Conservation (phyloP, 305 asterid species). For the Solanum hybrid region DNA sequence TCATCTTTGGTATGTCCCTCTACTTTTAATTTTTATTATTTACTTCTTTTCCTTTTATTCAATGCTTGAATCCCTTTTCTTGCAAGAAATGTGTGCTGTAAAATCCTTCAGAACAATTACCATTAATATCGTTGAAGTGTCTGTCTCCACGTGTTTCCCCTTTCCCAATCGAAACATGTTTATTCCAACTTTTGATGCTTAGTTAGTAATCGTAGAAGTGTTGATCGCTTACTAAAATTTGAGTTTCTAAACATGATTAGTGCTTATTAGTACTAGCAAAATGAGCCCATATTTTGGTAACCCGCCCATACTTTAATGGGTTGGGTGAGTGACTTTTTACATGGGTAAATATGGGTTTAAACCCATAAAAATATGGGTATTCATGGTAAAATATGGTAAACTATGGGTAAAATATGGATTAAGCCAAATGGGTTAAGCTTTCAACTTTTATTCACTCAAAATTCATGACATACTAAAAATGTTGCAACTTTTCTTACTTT, state of each 20-base stretch:
- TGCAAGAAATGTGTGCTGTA: not conserved
- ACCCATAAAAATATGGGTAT: too few relatives aligned
- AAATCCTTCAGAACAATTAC: not conserved
- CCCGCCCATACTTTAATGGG: too few relatives aligned
- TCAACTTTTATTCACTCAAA: too few relatives aligned
- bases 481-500: too few relatives aligned
- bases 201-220: not conserved
- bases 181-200: not conserved
- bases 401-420: too few relatives aligned
- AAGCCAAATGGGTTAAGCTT: too few relatives aligned
- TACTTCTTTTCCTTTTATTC: not conserved
- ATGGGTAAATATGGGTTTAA: too few relatives aligned
- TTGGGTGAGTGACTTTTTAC: too few relatives aligned
- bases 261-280: not conserved
- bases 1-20: conserved; percentile 82
- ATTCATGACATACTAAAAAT: too few relatives aligned
- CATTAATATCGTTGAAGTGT: not conserved
- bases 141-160: not conserved
- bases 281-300: too few relatives aligned
- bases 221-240: not conserved
- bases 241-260: not conserved
- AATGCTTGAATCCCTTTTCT: not conserved
- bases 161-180: not conserved
- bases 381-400: too few relatives aligned
- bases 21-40: conserved; percentile 10